Conservation (phyloP, 805 yeast species). For the Lachancea thermotolerans region DNA sequence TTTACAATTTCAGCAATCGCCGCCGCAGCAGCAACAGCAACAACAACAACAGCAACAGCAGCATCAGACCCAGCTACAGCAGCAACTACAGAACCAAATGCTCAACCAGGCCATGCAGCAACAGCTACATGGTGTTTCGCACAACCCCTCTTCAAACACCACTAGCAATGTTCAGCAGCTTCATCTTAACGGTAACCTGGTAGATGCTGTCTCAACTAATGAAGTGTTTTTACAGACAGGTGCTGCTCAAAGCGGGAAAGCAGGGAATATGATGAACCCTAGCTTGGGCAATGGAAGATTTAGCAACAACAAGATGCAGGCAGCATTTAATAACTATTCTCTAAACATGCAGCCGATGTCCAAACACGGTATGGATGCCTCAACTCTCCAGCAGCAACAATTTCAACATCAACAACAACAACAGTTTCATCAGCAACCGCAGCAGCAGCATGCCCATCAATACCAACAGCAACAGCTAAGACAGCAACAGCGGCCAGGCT, state of each 20-base stretch:
- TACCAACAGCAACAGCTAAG: constrained; percentile 13
- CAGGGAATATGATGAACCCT: constrained; percentile 2
- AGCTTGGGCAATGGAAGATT: constrained; percentile 10
- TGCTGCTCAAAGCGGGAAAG: constrained; percentile 8
- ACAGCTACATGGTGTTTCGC: constrained; percentile 8
- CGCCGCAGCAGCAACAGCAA: constrained; percentile 6
- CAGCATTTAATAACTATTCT: constrained; percentile 17
- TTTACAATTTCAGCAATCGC: constrained; percentile 5
- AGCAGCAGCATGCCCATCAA: constrained; percentile 12
- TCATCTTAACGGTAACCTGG: constrained; percentile 42
- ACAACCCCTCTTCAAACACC: constrained; percentile 4
- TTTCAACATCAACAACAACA: constrained; percentile 12
- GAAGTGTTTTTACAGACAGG: constrained; percentile 68
- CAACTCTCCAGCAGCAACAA: constrained; percentile 11
- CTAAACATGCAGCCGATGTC: constrained; percentile 10
- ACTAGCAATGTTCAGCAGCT: constrained; percentile 13
- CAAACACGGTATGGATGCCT: constrained; percentile 5
- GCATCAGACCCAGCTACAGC: constrained; percentile 9
- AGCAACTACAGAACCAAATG: constrained; percentile 10
- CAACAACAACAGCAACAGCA: constrained; percentile 8
- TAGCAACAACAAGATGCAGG: constrained; percentile 16
- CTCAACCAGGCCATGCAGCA: constrained; percentile 11
- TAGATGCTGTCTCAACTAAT: constrained; percentile 88
- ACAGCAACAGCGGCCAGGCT: constrained; percentile 11
- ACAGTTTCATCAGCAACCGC: constrained; percentile 14